phyloP scores from a whole-genome alignment of 305 asterid genomes.

The Fraxinus velutina region DNA sequence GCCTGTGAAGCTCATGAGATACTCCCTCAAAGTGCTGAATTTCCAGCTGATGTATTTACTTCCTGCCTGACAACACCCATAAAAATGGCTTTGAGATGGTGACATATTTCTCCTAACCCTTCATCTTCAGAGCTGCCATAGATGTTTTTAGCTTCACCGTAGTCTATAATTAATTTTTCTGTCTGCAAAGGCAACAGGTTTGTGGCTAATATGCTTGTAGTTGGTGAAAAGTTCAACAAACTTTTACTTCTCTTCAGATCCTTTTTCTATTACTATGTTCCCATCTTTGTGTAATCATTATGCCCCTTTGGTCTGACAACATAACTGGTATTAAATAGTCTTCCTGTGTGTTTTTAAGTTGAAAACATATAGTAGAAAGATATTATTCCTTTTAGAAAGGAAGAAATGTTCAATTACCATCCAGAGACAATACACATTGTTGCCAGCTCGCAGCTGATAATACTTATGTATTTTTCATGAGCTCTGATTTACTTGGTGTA shows the following conservation, averaged over 20 bases:
- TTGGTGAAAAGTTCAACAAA: constrained; percentile 6
- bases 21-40: constrained; percentile 92
- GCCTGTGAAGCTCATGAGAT: constrained; percentile 98
- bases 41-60: constrained; percentile 96
- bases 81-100: constrained; percentile 99
- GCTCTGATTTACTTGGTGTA: neutral
- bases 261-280: neutral
- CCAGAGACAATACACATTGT: neutral
- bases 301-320: neutral
- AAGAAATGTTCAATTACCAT: neutral
- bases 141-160: neutral
- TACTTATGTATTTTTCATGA: neutral
- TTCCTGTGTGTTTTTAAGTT: neutral
- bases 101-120: constrained; percentile 25
- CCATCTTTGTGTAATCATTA: neutral
- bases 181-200: constrained; percentile 4
- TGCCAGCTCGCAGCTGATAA: constrained; percentile 3
- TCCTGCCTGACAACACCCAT: constrained; percentile 98
- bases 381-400: neutral
- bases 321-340: neutral
- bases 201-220: constrained; percentile 15
- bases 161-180: neutral
- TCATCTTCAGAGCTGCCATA: constrained; percentile 25
- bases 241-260: constrained; percentile 1
- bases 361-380: neutral